These are phyloP conservation scores for Geosmithia putterillii DNA, from an alignment of 2,329 filamentous ascomycete species.

Conservation along the genomic window DNA sequence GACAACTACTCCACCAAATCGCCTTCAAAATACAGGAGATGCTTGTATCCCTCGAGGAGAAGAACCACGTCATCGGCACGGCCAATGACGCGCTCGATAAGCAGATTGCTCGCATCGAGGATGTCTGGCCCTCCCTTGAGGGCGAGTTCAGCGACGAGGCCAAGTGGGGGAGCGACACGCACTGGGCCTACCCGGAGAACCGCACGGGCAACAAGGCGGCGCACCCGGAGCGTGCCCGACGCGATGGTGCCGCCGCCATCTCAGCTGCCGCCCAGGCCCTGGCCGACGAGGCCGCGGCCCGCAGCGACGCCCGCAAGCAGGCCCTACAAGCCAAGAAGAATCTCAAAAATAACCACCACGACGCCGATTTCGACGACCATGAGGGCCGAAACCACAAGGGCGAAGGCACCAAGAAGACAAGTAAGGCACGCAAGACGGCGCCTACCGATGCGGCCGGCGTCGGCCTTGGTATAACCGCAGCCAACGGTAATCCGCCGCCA, in stretches of 20 bases:
- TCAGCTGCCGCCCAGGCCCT: slow-evolving; percentile 66
- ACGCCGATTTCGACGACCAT: slow-evolving; percentile 70
- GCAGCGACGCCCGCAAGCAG: slow-evolving; percentile 77
- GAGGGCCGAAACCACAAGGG: slow-evolving; percentile 22
- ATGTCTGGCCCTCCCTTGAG: slow-evolving; percentile 77
- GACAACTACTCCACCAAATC: slow-evolving; percentile 67
- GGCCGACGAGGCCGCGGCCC: slow-evolving; percentile 71
- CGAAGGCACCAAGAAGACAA: slow-evolving; percentile 47
- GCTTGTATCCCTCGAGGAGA: slow-evolving; percentile 86
- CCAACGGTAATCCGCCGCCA: slow-evolving; percentile 42
- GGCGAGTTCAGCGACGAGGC: slow-evolving; percentile 89
- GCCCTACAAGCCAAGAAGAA: slow-evolving; percentile 67
- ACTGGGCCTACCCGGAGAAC: slow-evolving; percentile 92
- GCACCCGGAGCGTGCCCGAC: slow-evolving; percentile 59
- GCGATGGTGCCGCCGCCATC: slow-evolving; percentile 67
- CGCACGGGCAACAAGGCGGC: slow-evolving; percentile 53
- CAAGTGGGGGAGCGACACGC: slow-evolving; percentile 77
- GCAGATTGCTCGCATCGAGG: slow-evolving; percentile 74
- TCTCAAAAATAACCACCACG: slow-evolving; percentile 48
- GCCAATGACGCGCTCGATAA: slow-evolving; percentile 82
- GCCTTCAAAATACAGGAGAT: slow-evolving; percentile 71
- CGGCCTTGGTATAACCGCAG: slow-evolving; percentile 52
- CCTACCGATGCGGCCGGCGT: slow-evolving; percentile 36
- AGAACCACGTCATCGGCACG: slow-evolving; percentile 90
- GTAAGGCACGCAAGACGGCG: slow-evolving; percentile 50